Conservation (phyloP, 306 rosid genomes). For the Begonia loranthoides region DNA sequence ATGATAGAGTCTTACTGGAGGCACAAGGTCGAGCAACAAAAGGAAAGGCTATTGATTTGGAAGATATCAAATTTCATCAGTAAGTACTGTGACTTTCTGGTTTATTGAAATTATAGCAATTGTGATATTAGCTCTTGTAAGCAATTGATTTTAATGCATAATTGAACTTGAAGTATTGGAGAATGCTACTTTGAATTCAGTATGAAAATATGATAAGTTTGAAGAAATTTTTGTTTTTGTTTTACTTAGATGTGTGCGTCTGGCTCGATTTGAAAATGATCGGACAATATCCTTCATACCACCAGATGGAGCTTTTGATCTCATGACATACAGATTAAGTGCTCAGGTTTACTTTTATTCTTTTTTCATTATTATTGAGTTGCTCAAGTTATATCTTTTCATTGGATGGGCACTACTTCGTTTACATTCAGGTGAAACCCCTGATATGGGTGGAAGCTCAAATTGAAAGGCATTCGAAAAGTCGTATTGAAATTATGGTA, state of each 20-base stretch:
- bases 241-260: conserved; percentile 75
- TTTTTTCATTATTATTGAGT: conserved; percentile 1
- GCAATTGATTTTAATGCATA: background rate
- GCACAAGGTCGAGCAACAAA: conserved; percentile 96
- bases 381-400: background rate
- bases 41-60: conserved; percentile 96
- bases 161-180: too few species aligned
- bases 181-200: too few species aligned
- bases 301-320: conserved; percentile 96
- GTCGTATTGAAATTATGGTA: conserved; percentile 85
- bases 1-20: conserved; percentile 82
- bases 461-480: conserved; percentile 92
- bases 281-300: conserved; percentile 97
- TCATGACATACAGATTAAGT: conserved; percentile 96
- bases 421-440: conserved; percentile 71
- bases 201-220: too few species aligned
- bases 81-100: conserved; percentile 35
- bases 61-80: conserved; percentile 99
- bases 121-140: background rate
- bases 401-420: background rate
- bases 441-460: conserved; percentile 95
- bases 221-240: conserved; percentile 1
- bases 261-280: conserved; percentile 99
- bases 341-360: conserved; percentile 52
- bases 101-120: conserved; percentile 6